Evolutionary conservation across 352 stramenopile genomes (phyloP).

Genomic region (Aphanomyces cochlioides): DNA sequence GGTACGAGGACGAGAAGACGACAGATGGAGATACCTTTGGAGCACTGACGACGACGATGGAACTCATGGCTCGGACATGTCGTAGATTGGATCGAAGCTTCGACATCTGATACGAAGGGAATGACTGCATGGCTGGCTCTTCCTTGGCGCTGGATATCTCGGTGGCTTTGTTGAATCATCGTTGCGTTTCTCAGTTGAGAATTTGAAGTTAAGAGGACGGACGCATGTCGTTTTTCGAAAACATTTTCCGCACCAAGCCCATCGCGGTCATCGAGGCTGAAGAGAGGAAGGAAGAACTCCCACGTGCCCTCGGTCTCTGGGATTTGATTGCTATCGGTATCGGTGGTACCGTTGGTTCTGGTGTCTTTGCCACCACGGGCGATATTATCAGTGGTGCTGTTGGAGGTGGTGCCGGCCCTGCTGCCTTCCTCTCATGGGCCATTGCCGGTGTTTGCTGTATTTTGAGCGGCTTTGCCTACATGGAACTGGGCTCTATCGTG

Average conservation of each 20-base stretch:
- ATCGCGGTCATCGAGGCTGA: conserved; percentile 70
- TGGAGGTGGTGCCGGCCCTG: conserved; percentile 56
- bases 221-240: not conserved
- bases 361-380: conserved; percentile 57
- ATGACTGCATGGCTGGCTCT: too few relatives aligned
- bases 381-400: conserved; percentile 50
- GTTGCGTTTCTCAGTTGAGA: not conserved
- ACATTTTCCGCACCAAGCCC: conserved; percentile 66
- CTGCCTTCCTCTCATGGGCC: conserved; percentile 74
- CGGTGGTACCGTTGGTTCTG: conserved; percentile 43
- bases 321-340: conserved; percentile 44
- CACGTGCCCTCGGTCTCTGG: conserved; percentile 28
- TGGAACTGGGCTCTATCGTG: conserved; percentile 83
- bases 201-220: not conserved
- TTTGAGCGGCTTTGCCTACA: conserved; percentile 84
- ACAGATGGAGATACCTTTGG: too few relatives aligned
- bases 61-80: too few relatives aligned
- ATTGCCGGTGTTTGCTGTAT: conserved; percentile 78
- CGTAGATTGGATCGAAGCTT: too few relatives aligned
- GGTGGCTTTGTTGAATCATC: not conserved
- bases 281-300: conserved; percentile 61
- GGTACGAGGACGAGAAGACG: too few relatives aligned
- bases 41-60: too few relatives aligned
- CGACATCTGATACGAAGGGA: too few relatives aligned
- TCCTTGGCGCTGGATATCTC: too few relatives aligned